These are phyloP conservation scores for Stereum hirsutum DNA, from an alignment of 1,284 basidiomycete genomes.

Conservation along the genomic window DNA sequence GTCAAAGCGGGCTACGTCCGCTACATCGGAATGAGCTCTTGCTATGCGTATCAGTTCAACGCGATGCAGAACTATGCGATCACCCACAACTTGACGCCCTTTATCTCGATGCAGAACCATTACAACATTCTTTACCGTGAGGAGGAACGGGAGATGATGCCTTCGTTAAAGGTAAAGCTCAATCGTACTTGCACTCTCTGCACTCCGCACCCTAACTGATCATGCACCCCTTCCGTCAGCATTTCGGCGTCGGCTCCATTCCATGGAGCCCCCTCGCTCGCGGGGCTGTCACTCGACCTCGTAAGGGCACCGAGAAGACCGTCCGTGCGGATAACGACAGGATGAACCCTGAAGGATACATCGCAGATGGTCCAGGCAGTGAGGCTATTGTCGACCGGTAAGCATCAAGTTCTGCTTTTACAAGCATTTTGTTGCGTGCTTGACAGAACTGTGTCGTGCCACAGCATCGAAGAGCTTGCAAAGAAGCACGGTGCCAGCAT, in stretches of 20 bases:
- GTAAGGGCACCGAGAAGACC: too few species aligned
- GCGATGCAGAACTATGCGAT: conserved; percentile 23
- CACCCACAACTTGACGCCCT: conserved; percentile 6
- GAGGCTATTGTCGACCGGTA: conserved; percentile 3
- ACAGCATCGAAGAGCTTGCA: conserved; percentile 26
- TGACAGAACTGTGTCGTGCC: neutral
- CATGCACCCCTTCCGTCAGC: too few species aligned
- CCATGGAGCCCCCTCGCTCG: conserved; percentile 30
- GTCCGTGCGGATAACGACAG: too few species aligned
- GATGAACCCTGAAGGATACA: neutral
- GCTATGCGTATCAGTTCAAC: conserved; percentile 25
- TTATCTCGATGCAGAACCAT: conserved; percentile 26
- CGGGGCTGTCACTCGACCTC: conserved; percentile 25
- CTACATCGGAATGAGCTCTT: conserved; percentile 31
- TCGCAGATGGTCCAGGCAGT: neutral
- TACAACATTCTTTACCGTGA: conserved; percentile 26
- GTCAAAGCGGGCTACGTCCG: conserved; percentile 29
- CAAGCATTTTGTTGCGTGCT: neutral
- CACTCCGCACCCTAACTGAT: too few species aligned
- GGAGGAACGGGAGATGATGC: conserved; percentile 26
- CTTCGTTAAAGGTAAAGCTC: conserved; percentile 17
- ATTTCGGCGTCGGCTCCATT: conserved; percentile 16
- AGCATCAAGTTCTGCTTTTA: neutral
- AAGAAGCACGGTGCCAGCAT: conserved; percentile 25
- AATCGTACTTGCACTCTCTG: too few species aligned